These are phyloP conservation scores for Leccinum incarnatum DNA, from an alignment of 768 basidiomycete species.

Conservation along the genomic window DNA sequence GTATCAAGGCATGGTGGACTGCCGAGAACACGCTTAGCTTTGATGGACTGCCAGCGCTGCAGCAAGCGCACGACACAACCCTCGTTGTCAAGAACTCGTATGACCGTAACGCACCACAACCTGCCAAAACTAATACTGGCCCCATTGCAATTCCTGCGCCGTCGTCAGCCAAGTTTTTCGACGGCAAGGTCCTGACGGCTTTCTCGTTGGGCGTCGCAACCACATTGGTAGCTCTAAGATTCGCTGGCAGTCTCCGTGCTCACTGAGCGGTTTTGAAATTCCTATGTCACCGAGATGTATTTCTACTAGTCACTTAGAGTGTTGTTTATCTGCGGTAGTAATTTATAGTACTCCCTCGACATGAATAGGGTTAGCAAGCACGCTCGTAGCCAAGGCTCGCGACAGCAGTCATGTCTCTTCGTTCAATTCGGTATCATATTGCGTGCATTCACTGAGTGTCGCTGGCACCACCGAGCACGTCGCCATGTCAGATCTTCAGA, in stretches of 20 bases:
- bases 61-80: constrained; percentile 25
- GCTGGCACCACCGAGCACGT: neutral
- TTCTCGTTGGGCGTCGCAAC: constrained; percentile 31
- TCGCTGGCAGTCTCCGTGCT: constrained; percentile 7
- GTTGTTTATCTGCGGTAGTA: neutral
- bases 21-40: constrained; percentile 48
- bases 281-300: neutral
- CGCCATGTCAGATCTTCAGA: no score
- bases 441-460: no score
- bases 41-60: constrained; percentile 55
- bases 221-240: constrained; percentile 12
- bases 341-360: neutral
- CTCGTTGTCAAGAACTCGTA: constrained; percentile 22
- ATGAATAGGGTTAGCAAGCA: neutral
- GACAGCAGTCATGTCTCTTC: neutral
- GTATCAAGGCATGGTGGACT: constrained; percentile 57
- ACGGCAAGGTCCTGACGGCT: constrained; percentile 20
- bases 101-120: constrained; percentile 14
- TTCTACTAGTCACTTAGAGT: neutral
- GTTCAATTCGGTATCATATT: neutral
- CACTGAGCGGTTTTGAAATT: neutral
- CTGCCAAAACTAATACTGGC: neutral
- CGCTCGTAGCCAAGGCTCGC: neutral
- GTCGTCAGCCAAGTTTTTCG: neutral
- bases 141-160: neutral